Base-by-base conservation (phyloP, 1,139 yeast species). In the Candida albicans region DNA sequence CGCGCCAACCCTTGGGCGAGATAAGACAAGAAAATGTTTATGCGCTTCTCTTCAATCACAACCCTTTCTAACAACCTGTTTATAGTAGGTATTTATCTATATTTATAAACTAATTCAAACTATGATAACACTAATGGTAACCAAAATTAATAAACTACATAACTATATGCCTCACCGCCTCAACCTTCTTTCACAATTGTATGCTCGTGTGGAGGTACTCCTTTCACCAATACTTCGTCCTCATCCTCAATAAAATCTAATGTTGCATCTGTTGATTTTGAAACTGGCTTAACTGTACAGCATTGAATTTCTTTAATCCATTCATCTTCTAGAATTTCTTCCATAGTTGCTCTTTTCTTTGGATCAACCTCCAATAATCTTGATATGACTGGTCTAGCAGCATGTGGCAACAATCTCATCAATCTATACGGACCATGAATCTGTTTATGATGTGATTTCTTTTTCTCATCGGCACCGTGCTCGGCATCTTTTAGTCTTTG, bases 381-480 rank as follows among this genome's bases (percentile, higher is more conserved):
- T 24, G 83, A 81, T 37, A 93, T 77, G 9, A 93, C 75, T 8
- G 86, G 87, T 53, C 98, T 77, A 12, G 96, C 78, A 3, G 90
- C 90, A 53, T 84, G 87, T 2, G 99, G 99, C 39, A 95, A 70
- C 50, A 93, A 72, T 56, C 97, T 78, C 73, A 93, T 74, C 51
- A 95, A 68, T 54, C 98, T 74, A 73, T 93, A 89, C 2, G 98
- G 97, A 1, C 99, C 99, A 44, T 72, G 78, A 33, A 75, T 73
- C 53, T 73, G 78, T 50, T 73, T 70, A 52, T 71, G 77, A 33
- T 51, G 54, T 8, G 68, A 48, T 41, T 57, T 53, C 53, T 65
- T 65, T 54, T 68, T 64, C 45, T 64, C 59, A 4, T 47, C 52
- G 9, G 46, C 41, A 29, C 47, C 52, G 4, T 49, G 56, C 8